phyloP scores from a whole-genome alignment of 768 basidiomycete species.

The Tulasnella sp. region DNA sequence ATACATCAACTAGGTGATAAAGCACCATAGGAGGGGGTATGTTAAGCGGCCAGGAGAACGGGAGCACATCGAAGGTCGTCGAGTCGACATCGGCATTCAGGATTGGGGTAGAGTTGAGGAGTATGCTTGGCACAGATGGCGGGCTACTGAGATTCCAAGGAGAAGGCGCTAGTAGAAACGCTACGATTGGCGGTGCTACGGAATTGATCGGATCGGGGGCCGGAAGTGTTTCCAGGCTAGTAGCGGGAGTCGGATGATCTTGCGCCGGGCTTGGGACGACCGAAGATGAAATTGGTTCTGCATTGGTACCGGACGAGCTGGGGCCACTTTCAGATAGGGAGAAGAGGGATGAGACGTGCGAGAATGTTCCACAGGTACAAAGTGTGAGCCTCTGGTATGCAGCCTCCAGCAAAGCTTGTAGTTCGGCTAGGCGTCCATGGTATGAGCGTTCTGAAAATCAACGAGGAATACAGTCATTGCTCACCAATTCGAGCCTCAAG shows the following conservation, averaged over 20 bases:
- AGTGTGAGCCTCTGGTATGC: neutral
- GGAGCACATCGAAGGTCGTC: neutral
- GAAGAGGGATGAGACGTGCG: neutral
- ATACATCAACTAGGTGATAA: slow-evolving; percentile 31
- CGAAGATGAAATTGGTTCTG: neutral
- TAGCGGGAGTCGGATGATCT: neutral
- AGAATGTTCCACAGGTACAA: neutral
- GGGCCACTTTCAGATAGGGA: neutral
- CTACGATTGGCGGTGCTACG: neutral
- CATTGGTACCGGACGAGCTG: neutral
- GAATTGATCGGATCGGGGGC: neutral
- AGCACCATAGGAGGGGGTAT: slow-evolving; percentile 30
- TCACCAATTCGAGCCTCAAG: slow-evolving; percentile 24
- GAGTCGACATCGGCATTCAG: neutral
- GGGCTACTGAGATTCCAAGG: neutral
- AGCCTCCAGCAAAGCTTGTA: neutral
- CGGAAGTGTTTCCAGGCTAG: neutral
- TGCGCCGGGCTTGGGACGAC: neutral
- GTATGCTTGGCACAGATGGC: neutral
- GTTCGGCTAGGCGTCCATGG: slow-evolving; percentile 4
- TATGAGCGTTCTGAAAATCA: neutral
- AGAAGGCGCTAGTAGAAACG: neutral
- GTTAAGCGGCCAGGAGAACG: slow-evolving; percentile 13
- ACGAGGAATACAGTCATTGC: neutral
- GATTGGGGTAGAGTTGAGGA: neutral